phyloP scores from a whole-genome alignment of 2,329 filamentous ascomycete genomes.

The Fusarium ambrosium region DNA sequence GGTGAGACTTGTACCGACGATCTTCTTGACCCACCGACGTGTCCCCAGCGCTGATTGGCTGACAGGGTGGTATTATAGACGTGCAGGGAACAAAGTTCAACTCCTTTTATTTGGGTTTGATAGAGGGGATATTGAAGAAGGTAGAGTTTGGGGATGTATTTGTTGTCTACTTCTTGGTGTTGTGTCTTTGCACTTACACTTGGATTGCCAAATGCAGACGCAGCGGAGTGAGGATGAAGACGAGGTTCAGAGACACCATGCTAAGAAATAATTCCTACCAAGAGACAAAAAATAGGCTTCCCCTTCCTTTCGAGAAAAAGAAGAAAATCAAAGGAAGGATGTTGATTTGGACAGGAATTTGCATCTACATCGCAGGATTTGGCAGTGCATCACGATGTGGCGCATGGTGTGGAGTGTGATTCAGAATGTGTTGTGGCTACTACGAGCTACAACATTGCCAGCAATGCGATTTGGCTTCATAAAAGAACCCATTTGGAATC shows the following conservation, averaged over 20 bases:
- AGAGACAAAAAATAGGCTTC: neutral
- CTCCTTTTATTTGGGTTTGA: neutral
- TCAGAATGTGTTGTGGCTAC: neutral
- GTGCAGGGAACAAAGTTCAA: neutral
- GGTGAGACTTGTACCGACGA: slow-evolving; percentile 1
- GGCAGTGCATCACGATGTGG: neutral
- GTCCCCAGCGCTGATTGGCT: slow-evolving; percentile 8
- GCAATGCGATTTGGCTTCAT: neutral
- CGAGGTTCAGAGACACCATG: neutral
- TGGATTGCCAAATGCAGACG: neutral
- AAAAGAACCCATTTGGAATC: neutral
- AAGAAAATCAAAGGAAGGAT: neutral
- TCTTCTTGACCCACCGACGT: neutral
- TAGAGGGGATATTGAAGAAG: neutral
- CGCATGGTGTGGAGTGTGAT: neutral
- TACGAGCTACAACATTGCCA: neutral
- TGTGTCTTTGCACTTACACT: neutral
- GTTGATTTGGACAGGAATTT: neutral
- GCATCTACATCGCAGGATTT: neutral
- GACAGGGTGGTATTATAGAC: neutral
- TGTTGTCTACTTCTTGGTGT: neutral
- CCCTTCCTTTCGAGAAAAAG: neutral
- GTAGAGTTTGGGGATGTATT: neutral
- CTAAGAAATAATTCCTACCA: neutral
- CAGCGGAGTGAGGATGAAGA: neutral